Conservation (phyloP, 2,329 filamentous ascomycete species). For the Ceratocystis cubensis region DNA sequence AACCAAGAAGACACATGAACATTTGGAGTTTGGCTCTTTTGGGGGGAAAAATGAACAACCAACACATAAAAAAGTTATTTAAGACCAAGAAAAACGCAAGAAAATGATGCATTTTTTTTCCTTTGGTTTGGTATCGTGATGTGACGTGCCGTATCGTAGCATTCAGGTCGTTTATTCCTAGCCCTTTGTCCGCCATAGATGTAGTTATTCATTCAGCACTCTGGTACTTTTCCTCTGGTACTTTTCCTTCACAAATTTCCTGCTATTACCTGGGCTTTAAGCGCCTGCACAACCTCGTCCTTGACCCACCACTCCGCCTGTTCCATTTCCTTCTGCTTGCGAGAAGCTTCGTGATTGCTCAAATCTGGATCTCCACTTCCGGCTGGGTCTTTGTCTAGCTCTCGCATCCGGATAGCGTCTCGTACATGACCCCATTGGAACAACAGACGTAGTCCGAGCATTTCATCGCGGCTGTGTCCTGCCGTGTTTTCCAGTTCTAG, state of each 20-base stretch:
- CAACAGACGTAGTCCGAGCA: conserved; percentile 39
- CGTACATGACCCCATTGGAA: conserved; percentile 39
- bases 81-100: conserved; percentile 12
- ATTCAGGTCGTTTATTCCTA: not conserved
- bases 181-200: not conserved
- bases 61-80: conserved; percentile 18
- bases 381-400: conserved; percentile 22
- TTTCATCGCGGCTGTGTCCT: conserved; percentile 30
- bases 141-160: not conserved
- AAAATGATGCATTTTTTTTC: not conserved
- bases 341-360: conserved; percentile 23
- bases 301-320: conserved; percentile 42
- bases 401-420: not conserved
- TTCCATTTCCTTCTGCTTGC: conserved; percentile 22
- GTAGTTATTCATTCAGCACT: not conserved
- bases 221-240: not conserved
- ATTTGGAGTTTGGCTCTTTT: conserved; percentile 7
- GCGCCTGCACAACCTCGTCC: conserved; percentile 41
- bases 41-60: not conserved
- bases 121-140: not conserved
- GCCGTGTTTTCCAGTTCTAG: conserved; percentile 49
- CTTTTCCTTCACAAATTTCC: not conserved
- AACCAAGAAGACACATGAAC: not conserved
- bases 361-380: conserved; percentile 24
- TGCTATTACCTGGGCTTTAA: conserved; percentile 38